Evolutionary conservation across 805 yeast genomes (phyloP), one percentile per base, ranked within the genome.

Genomic region (Candida railenensis): DNA sequence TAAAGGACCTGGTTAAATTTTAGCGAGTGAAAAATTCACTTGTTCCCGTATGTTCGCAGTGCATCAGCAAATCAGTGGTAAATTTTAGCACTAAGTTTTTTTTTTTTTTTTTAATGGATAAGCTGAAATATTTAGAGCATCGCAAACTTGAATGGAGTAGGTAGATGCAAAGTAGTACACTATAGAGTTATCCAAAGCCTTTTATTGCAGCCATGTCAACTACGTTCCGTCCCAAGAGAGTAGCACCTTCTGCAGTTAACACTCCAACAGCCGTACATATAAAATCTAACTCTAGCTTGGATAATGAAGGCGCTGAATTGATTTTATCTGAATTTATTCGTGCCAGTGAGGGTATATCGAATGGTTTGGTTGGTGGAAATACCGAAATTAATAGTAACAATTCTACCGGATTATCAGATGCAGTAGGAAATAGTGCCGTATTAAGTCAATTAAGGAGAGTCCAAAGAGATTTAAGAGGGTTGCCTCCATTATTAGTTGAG

Each of bases 391-490:
- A 16, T n/a, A 14, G 7, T 14, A 5, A 15, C 7, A 20, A 12
- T 36, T 36, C 39, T 8, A 16, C 21, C n/a, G 74, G 74, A 1
- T 57, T 70, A 50, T 62, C 70, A 22, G 62, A 59, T 32, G 52
- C 53, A 15, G 52, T 62, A 3, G 69, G 71, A 2, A 62, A 57
- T 49, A 50, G 55, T 59, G 73, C 79, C 22, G 71, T 77, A 16
- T 55, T 72, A 50, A 73, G 87, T 48, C 96, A 87, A 68, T 71
- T 88, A 56, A 77, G 74, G 56, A 76, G 96, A 61, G 71, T 87
- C 36, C 92, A 85, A 59, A 77, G 96, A 66, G 89, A 85, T 52
- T 77, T 87, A 53, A 73, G 89, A 53, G 96, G 96, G 1, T 74
- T 88, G 48, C 92, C 95, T 8, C 95, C 96, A 33, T 56, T 65